Evolutionary conservation across 148 eudicot genomes (phyloP), one percentile per base, ranked within the genome.

Genomic region (Mesembryanthemum crystallinum): DNA sequence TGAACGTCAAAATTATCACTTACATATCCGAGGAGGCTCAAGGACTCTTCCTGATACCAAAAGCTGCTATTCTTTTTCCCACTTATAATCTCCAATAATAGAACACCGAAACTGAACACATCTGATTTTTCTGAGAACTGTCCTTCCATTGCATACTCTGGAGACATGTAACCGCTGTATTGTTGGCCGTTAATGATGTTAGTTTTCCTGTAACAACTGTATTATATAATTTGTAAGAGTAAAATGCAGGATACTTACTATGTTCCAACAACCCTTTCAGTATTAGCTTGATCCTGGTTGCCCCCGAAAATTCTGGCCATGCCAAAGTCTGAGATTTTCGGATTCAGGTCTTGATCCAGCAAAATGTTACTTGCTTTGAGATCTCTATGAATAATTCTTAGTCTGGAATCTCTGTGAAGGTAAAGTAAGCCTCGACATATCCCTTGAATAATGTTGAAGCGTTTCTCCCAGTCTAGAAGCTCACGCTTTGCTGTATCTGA

Each of bases 341-440:
- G 88, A 20, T 67, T 80, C 32, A 77, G 67, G 32, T 78, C 80
- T 24, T 68, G 65, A 54, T 85, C 85, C 4, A 85, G 84, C 61
- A 85, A 61, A 52, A 85, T 85, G 67, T 85, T 85, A 37, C 83
- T 82, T 29, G 85, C 60, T 43, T 85, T 85, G 23, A 85, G 81
- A 77, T 85, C 87, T 69, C 87, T 75, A 54, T 85, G 87, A 73
- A 85, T 85, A 35, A 85, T 85, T 67, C 47, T 85, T 20, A 82
- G 54, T 73, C 87, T 82, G 8, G 88, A 85, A 75, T 85, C 88
- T 42, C 83, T 72, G 24, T 85, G 88, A 66, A 85, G 88, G 65
- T 85, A 85, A 2, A 85, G 83, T 3, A 85, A 77, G 45, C 88
- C 88, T 82, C 85, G 72, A 42, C 75, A 79, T 37, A 85, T 75